Evolutionary conservation across 208 protist genomes (phyloP), one percentile per base, ranked within the genome.

Genomic region (Angomonas deanei): DNA sequence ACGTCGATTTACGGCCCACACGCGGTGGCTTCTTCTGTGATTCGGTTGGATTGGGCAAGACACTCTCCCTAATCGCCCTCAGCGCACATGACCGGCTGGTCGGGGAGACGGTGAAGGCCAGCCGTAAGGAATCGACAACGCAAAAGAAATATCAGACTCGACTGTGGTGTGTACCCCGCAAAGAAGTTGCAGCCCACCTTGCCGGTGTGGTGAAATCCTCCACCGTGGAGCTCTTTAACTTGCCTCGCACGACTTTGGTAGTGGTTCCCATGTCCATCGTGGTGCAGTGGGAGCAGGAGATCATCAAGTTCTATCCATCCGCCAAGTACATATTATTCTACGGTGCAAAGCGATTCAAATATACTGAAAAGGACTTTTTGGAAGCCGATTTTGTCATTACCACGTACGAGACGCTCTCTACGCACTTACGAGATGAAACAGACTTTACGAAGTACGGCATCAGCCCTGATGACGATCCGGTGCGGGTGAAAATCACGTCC

Each of bases 1-100:
- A 10, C 17, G 17, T 28, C 23, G 27, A 56, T 5, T 60, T 63
- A 1, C 38, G 60, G 0, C 53, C 21, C 3, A 39, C 77, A 10
- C 54, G 59, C 5, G 78, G 86, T 26, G 73, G 76, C n/a, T 63
- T 89, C 28, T 64, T 92, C 27, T 74, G 68, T 28, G 82, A 89
- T 53, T 78, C 86, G 31, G 84, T 87, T 19, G 85, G 85, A 13
- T 65, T 92, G 1, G 85, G 82, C 17, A 92, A 92, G 64, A 88
- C 85, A 17, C 66, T 92, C 11, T 56, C 68, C n/a, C 31, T 82
- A 17, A 66, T 86, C 3, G 70, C 79, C 3, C 63, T 90, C 52
- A 74, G 75, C 64, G 71, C 77, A n/a, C 11, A 49, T 31, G 31
- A 19, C 30, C 6, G n/a, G 8, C 11, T 19, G n/a, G 52, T 33